These are phyloP conservation scores for Lepidopterella palustris DNA, from an alignment of 495 filamentous ascomycete genomes.

Conservation along the genomic window DNA sequence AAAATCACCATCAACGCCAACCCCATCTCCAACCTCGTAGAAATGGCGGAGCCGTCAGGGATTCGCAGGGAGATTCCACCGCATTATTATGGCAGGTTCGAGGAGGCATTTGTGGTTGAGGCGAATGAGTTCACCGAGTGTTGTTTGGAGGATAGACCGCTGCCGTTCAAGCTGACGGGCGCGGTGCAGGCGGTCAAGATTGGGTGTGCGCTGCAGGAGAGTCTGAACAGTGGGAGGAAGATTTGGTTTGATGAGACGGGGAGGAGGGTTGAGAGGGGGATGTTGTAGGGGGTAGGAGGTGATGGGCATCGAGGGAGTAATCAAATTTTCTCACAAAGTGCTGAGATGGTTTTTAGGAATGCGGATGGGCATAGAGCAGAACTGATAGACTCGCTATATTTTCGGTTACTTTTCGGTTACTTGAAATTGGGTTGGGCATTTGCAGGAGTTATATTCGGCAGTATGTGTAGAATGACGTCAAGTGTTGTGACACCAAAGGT, in stretches of 20 bases:
- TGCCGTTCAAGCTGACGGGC: conserved; percentile 50
- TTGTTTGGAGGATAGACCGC: conserved; percentile 45
- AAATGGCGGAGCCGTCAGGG: conserved; percentile 45
- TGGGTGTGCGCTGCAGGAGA: conserved; percentile 55
- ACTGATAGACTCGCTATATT: no score
- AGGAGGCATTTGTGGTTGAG: conserved; percentile 57
- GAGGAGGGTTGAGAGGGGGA: conserved; percentile 25
- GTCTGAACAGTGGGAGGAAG: conserved; percentile 50
- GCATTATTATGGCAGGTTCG: conserved; percentile 56
- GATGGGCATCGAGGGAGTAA: no score
- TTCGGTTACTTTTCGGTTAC: no score
- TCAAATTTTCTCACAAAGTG: no score
- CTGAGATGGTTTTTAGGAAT: no score
- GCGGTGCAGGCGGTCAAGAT: conserved; percentile 57
- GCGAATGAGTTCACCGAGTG: conserved; percentile 53
- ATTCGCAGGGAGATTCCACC: conserved; percentile 51
- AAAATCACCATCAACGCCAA: conserved; percentile 53
- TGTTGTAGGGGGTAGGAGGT: conserved; percentile 10
- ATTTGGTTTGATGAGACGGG: conserved; percentile 50
- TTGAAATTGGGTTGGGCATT: no score
- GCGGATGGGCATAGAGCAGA: no score
- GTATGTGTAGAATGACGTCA: no score
- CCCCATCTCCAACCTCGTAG: conserved; percentile 48
- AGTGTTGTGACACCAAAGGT: no score
- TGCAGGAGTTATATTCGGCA: no score